These are phyloP conservation scores for Populus euphratica DNA, from an alignment of 345 rosid genomes.

Conservation along the genomic window DNA sequence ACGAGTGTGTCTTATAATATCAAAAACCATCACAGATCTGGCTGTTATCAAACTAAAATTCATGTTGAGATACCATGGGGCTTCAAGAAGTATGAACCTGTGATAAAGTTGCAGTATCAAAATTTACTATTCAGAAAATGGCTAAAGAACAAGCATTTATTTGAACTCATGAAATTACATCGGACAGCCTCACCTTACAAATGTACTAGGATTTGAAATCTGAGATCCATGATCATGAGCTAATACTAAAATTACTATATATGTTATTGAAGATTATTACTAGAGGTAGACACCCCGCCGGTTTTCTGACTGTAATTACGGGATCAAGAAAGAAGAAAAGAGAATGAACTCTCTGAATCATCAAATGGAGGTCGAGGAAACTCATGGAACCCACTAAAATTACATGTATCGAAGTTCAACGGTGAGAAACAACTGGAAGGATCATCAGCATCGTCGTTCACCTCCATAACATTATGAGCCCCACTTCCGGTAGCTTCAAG, in stretches of 20 bases:
- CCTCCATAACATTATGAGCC: conserved; percentile 38
- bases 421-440: conserved; percentile 57
- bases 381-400: conserved; percentile 80
- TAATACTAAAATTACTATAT: conserved; percentile 5
- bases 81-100: background rate
- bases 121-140: background rate
- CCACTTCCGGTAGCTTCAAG: conserved; percentile 27
- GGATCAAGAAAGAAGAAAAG: conserved; percentile 63
- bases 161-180: conserved; percentile 23
- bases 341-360: conserved; percentile 72
- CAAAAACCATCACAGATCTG: background rate
- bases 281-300: conserved; percentile 46
- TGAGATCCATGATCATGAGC: background rate
- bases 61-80: background rate
- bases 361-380: conserved; percentile 70
- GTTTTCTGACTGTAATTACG: conserved; percentile 55
- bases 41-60: background rate
- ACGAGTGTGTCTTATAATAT: background rate
- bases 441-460: conserved; percentile 54
- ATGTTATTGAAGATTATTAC: conserved; percentile 28
- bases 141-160: conserved; percentile 12
- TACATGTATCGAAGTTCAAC: conserved; percentile 64
- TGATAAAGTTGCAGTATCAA: background rate
- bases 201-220: conserved; percentile 15
- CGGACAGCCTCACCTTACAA: conserved; percentile 16